A percentile compares a stretch with the other conserved stretches of the same genome.
Conservation (phyloP, 305 asterid species). For the Fraxinus greggii region DNA sequence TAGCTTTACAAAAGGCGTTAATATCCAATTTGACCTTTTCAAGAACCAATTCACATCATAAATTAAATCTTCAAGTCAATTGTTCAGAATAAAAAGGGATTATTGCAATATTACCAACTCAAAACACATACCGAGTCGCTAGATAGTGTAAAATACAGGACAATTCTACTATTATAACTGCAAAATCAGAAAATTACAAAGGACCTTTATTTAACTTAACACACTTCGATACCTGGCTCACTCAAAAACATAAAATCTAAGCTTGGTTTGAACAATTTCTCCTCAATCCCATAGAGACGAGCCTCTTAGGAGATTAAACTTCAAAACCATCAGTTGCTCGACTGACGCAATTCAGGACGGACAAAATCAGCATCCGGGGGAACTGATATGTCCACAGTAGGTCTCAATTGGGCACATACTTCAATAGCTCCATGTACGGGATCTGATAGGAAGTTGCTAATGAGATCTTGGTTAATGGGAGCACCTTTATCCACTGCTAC, state of each 20-base stretch:
- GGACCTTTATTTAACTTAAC: too few relatives aligned
- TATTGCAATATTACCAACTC: background rate
- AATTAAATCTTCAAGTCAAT: background rate
- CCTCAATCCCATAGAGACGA: background rate
- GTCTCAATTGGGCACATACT: slow-evolving; percentile 86
- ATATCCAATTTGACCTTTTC: too few relatives aligned
- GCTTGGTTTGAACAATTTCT: background rate
- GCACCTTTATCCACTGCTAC: slow-evolving; percentile 65
- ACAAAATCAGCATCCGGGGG: slow-evolving; percentile 90
- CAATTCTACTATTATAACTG: background rate
- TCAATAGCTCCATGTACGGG: slow-evolving; percentile 80
- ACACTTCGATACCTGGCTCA: background rate
- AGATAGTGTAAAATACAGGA: background rate
- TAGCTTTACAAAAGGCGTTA: too few relatives aligned
- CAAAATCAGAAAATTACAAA: background rate
- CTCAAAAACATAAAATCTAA: background rate
- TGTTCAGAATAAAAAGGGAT: background rate
- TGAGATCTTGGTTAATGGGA: slow-evolving; percentile 71
- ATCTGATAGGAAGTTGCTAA: slow-evolving; percentile 84
- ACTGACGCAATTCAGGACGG: slow-evolving; percentile 79
- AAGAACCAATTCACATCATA: too few relatives aligned
- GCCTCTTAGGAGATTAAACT: background rate
- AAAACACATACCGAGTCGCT: too few relatives aligned
- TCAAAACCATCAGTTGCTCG: slow-evolving; percentile 37
- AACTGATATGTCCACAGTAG: slow-evolving; percentile 90